Evolutionary conservation across 2,329 filamentous ascomycete species (phyloP).

Genomic region (Septoria linicola): DNA sequence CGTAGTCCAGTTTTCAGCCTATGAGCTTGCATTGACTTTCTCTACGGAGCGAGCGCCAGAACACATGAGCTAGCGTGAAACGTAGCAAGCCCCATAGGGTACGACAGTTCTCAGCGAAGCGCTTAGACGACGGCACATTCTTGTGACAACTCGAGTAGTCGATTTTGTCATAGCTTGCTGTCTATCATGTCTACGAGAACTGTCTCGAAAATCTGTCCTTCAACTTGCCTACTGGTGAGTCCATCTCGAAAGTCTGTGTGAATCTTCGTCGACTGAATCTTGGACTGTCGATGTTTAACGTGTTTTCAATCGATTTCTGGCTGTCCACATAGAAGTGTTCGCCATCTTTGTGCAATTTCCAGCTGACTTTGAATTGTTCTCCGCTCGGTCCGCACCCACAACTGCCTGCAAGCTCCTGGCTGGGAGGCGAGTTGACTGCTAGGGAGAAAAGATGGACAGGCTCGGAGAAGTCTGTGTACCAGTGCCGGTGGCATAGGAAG

Average conservation of each 20-base stretch:
- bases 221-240: slow-evolving; percentile 33
- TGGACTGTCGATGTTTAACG: slow-evolving; percentile 20
- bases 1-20: too few relatives aligned
- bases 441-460: slow-evolving; percentile 50
- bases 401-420: slow-evolving; percentile 52
- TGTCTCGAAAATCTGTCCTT: slow-evolving; percentile 15
- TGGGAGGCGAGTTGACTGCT: slow-evolving; percentile 60
- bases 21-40: too few relatives aligned
- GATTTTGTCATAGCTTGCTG: too few relatives aligned
- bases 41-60: too few relatives aligned
- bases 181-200: not conserved
- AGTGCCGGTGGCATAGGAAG: slow-evolving; percentile 57
- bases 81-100: too few relatives aligned
- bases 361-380: slow-evolving; percentile 48
- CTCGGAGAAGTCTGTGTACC: slow-evolving; percentile 77
- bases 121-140: too few relatives aligned
- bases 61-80: too few relatives aligned
- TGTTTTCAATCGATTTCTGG: slow-evolving; percentile 31
- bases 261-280: slow-evolving; percentile 28
- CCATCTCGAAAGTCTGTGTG: slow-evolving; percentile 36
- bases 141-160: too few relatives aligned
- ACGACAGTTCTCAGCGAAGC: too few relatives aligned
- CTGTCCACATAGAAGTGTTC: slow-evolving; percentile 57
- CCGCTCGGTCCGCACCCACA: slow-evolving; percentile 58
- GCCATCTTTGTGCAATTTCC: slow-evolving; percentile 41